These are phyloP conservation scores for Lactuca saligna DNA, from an alignment of 129 eudicot species.

Conservation along the genomic window DNA sequence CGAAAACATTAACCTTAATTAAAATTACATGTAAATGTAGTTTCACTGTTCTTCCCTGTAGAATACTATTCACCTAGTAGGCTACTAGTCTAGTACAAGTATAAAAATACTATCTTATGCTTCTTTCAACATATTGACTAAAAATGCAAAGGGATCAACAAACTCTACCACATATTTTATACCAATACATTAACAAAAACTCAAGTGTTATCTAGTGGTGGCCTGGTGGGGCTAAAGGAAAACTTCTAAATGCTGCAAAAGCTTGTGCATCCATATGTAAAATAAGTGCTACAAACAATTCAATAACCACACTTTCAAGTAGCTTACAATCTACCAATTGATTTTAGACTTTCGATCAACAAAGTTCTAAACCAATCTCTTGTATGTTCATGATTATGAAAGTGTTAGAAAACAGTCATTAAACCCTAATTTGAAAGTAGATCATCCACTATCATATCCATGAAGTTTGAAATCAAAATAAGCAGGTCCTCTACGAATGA, in stretches of 20 bases:
- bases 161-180: conserved; percentile 8
- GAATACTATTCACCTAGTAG: too few species aligned
- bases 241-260: not conserved
- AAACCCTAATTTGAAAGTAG: conserved; percentile 3
- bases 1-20: too few species aligned
- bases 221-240: not conserved
- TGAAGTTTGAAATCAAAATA: not conserved
- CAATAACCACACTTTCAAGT: conserved; percentile 1
- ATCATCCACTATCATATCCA: conserved; percentile 8
- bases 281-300: too few species aligned
- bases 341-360: conserved; percentile 8
- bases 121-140: too few species aligned
- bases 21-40: too few species aligned
- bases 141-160: conserved; percentile 9
- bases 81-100: too few species aligned
- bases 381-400: not conserved
- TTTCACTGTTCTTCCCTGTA: too few species aligned
- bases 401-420: conserved; percentile 10
- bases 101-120: too few species aligned
- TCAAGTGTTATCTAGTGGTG: not conserved
- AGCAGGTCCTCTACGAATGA: not conserved
- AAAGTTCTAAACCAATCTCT: not conserved
- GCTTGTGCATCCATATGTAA: not conserved
- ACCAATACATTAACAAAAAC: conserved; percentile 3
- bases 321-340: conserved; percentile 6